Base-by-base conservation (phyloP, 78 protist genomes). In the Cyanophora paradoxa region DNA sequence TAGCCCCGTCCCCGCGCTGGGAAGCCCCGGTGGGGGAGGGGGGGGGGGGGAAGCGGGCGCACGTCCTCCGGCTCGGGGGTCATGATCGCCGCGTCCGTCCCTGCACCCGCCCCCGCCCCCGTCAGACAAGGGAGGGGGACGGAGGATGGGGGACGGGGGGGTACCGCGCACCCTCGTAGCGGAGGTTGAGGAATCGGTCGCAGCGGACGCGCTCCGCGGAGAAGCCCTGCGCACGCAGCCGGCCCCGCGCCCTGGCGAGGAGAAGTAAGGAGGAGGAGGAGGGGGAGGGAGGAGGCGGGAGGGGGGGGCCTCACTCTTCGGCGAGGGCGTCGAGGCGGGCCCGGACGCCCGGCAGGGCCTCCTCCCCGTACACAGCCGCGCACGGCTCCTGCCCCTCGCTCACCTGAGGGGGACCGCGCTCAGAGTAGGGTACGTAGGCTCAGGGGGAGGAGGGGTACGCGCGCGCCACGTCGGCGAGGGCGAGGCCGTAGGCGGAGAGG, bases 401-500 rank as follows among this genome's bases (percentile, higher is more conserved):
- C n/a, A n/a, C n/a, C n/a, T n/a, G n/a, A n/a, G n/a, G n/a, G n/a
- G n/a, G n/a, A n/a, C n/a, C n/a, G n/a, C n/a, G n/a, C n/a, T n/a
- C n/a, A n/a, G n/a, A n/a, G n/a, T n/a, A n/a, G n/a, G n/a, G n/a
- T n/a, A n/a, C n/a, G n/a, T n/a, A n/a, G n/a, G n/a, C n/a, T n/a
- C n/a, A n/a, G n/a, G n/a, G n/a, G n/a, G n/a, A n/a, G n/a, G n/a
- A n/a, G n/a, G n/a, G n/a, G n/a, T n/a, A n/a, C n/a, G n/a, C n/a
- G n/a, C n/a, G n/a, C 42, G 79, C 87, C 1, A 73, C 50, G 54
- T 86, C 90, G 2, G 98, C 96, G 34, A 88, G 64, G 28, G 85
- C 90, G 11, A 94, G 17, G 28, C 98, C 98, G 46, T 77, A 78
- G 14, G 98, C 98, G 3, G 82, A 57, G 16, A 94, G 78, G 37